Evolutionary conservation across 306 rosid genomes (phyloP).

Genomic region (Hippophae rhamnoides): DNA sequence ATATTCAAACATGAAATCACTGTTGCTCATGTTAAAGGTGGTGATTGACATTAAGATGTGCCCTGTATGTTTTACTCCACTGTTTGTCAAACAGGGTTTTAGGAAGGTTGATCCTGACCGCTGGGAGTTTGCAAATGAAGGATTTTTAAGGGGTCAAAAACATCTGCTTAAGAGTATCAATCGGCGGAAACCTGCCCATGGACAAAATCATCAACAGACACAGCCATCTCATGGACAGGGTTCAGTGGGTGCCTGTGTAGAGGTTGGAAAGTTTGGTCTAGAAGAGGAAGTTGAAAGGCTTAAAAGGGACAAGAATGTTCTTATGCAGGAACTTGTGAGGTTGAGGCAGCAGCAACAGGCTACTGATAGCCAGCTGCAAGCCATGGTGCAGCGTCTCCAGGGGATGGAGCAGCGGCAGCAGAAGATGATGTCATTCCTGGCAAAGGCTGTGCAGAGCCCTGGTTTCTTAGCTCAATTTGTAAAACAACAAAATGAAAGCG

Average conservation of each 20-base stretch:
- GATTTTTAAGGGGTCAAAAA: constrained; percentile 87
- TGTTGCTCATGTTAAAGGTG: no score
- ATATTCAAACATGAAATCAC: no score
- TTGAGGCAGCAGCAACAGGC: constrained; percentile 97
- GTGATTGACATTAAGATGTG: not conserved
- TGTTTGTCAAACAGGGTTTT: constrained; percentile 58
- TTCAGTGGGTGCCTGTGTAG: constrained; percentile 87
- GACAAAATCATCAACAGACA: constrained; percentile 54
- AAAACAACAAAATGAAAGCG: constrained; percentile 86
- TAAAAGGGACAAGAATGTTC: constrained; percentile 93
- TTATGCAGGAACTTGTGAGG: constrained; percentile 96
- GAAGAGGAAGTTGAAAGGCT: constrained; percentile 97
- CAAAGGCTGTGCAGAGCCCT: constrained; percentile 95
- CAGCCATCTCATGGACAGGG: constrained; percentile 67
- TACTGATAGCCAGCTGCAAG: constrained; percentile 84
- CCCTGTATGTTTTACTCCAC: constrained; percentile 2
- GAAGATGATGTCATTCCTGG: constrained; percentile 98
- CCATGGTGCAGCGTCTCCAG: constrained; percentile 89
- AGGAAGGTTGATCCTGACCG: constrained; percentile 98
- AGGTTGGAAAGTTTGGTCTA: constrained; percentile 95
- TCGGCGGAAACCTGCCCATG: constrained; percentile 87
- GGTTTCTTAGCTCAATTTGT: constrained; percentile 90
- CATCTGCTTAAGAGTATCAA: constrained; percentile 77
- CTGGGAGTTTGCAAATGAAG: constrained; percentile 98
- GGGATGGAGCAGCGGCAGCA: constrained; percentile 99